phyloP scores from a whole-genome alignment of 148 eudicot species.

The Pharnaceum exiguum region DNA sequence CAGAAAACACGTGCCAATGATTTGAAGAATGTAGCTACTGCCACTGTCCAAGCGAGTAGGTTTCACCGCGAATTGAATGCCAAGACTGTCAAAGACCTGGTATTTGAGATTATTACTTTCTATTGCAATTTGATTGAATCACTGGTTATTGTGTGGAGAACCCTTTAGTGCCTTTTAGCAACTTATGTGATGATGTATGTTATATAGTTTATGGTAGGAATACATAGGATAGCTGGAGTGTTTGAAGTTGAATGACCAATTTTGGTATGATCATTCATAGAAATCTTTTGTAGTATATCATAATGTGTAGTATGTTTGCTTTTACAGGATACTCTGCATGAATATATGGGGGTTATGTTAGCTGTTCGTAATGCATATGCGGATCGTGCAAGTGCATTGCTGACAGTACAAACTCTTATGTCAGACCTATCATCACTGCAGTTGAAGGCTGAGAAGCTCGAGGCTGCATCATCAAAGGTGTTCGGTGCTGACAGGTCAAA shows the following conservation, averaged over 20 bases:
- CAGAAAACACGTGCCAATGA: slow-evolving; percentile 66
- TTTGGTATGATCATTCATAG: not conserved
- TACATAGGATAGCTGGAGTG: too few relatives aligned
- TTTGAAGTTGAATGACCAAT: too few relatives aligned
- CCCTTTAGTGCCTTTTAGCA: not conserved
- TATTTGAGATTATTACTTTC: slow-evolving; percentile 19
- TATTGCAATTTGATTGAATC: not conserved
- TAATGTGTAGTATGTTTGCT: not conserved
- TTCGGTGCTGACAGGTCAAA: slow-evolving; percentile 72
- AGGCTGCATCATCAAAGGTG: slow-evolving; percentile 59
- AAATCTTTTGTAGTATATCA: not conserved
- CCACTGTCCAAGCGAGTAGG: slow-evolving; percentile 86
- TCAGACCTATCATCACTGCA: slow-evolving; percentile 73
- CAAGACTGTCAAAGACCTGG: slow-evolving; percentile 75
- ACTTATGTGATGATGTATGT: not conserved
- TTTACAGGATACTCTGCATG: slow-evolving; percentile 84
- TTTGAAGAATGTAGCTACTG: slow-evolving; percentile 76
- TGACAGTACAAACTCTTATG: slow-evolving; percentile 89
- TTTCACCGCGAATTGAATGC: slow-evolving; percentile 73
- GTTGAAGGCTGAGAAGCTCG: slow-evolving; percentile 55
- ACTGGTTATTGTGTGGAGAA: not conserved
- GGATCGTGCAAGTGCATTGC: slow-evolving; percentile 86
- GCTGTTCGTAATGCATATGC: slow-evolving; percentile 77
- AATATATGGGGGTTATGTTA: slow-evolving; percentile 71
- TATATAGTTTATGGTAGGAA: too few relatives aligned